Base-by-base conservation (phyloP, 1,139 yeast species). In the Blastobotrys apis region DNA sequence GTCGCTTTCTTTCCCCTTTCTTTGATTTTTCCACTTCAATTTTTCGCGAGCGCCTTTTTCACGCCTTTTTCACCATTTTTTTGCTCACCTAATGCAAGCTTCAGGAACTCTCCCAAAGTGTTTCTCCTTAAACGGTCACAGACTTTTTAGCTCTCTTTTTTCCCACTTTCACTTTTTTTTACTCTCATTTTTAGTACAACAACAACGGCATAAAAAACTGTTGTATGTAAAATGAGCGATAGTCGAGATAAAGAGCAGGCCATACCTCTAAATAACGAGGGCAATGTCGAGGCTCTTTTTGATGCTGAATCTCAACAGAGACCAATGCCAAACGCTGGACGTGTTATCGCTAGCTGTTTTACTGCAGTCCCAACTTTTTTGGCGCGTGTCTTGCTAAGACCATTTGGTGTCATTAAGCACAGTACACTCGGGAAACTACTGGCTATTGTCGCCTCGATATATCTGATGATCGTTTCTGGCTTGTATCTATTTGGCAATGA, bases 401-500 rank as follows among this genome's bases (percentile, higher is more conserved):
- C 45, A 10, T 35, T 46, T 31, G 50, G 50, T 25, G 30, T 41
- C 26, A 41, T 47, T 40, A 30, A 44, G 17, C 47, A 44, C 16
- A 40, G 39, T 33, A 35, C 42, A 2, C 20, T 47, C 27, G 47
- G 43, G 26, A 47, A 47, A 33, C 41, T 47, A 5, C 48, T 56
- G 16, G 39, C 44, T 9, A 37, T 54, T 10, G 43, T 53, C 13
- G 53, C 55, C 10, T 45, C 51, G 5, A 47, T 53, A 2, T 56
- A 56, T 43, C 37, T 54, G 30, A 26, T 54, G 10, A 48, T 53
- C 17, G 52, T 54, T n/a, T 42, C 49, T 16, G 45, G 48, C n/a
- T 40, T 56, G 29, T 54, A 54, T 30, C 34, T 54, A 39, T 54
- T 52, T 43, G 47, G 56, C 15, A 36, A 47, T 16, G 56, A 54